Base-by-base conservation (phyloP, 2,329 filamentous ascomycete genomes). In the Hypoxylon sp. region DNA sequence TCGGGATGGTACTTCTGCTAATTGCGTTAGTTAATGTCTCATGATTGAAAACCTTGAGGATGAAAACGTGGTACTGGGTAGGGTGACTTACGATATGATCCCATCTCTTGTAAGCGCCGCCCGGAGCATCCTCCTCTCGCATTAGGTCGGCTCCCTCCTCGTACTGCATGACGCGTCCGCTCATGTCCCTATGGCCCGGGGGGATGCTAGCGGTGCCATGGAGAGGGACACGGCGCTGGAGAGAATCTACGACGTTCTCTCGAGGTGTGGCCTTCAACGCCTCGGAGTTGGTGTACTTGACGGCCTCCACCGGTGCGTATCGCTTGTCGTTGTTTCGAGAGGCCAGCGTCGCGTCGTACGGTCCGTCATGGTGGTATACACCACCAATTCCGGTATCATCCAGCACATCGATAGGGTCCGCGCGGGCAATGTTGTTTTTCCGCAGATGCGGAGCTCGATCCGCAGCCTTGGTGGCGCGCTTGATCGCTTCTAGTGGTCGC, bases 111-210 rank as follows among this genome's bases (percentile, higher is more conserved):
- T 95, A 97, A 13, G 91, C 84, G n/a, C 89, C 91, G 15, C 91
- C 91, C 0, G 79, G 74, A 2, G 87, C 85, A 64, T 90, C 87
- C 0, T 80, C 78, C 71, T 94, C 92, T 51, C 89, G 84, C 90
- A 94, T 93, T 74, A 97, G 82, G 72, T 97, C 93, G 1, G 89
- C 85, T n/a, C 93, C 93, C 73, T 97, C 93, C 71, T 92, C 82
- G 72, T 97, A 97, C 26, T 89, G 69, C 82, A 96, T 92, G 10
- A 85, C 80, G 55, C 87, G 84, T 2, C 94, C 94, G 57, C 86
- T 83, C 17, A 85, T 78, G 74, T 96, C 93, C 1, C 79, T 78
- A 70, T 84, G 79, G 20, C 94, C 93, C 0, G 91, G 88, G 1
- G 94, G 91, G n/a, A 95, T 85, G 17, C 81, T 81, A 1, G 93